phyloP scores from a whole-genome alignment of 257 asterid genomes.

The Linderniella brevidens region DNA sequence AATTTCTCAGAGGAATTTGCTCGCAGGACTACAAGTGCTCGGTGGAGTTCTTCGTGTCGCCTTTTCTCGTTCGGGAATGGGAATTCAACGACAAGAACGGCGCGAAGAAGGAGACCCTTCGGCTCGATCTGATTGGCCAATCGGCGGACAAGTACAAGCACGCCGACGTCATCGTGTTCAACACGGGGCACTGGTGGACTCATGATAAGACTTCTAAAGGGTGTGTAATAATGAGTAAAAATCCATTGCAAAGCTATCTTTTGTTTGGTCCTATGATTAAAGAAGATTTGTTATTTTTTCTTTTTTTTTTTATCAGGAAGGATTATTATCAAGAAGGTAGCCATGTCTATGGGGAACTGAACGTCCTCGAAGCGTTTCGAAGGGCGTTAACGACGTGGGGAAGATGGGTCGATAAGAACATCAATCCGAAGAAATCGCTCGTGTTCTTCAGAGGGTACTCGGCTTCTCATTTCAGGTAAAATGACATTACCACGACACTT shows the following conservation, averaged over 20 bases:
- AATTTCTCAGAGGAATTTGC: background rate
- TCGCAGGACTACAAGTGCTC: conserved; percentile 42
- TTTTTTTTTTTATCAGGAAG: conserved; percentile 21
- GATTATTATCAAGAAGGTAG: conserved; percentile 73
- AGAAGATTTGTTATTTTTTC: background rate
- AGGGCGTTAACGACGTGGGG: conserved; percentile 65
- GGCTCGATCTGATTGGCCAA: conserved; percentile 40
- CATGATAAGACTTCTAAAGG: conserved; percentile 65
- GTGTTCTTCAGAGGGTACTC: conserved; percentile 63
- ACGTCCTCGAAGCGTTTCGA: conserved; percentile 45
- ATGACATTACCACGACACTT: background rate
- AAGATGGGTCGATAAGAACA: conserved; percentile 50
- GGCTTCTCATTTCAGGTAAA: conserved; percentile 57
- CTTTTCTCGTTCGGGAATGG: conserved; percentile 68
- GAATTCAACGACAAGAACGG: conserved; percentile 25
- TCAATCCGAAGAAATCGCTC: conserved; percentile 30
- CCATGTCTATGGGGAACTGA: conserved; percentile 34
- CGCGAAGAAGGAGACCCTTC: conserved; percentile 45
- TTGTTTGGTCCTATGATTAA: background rate
- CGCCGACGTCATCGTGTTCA: conserved; percentile 48
- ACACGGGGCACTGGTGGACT: conserved; percentile 88
- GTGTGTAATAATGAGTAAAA: conserved; percentile 12
- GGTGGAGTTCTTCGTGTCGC: conserved; percentile 54
- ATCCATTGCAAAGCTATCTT: too few relatives aligned
- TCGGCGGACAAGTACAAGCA: conserved; percentile 32